Conservation (phyloP, 768 basidiomycete species). For the Strobilomyces echinocephalus region DNA sequence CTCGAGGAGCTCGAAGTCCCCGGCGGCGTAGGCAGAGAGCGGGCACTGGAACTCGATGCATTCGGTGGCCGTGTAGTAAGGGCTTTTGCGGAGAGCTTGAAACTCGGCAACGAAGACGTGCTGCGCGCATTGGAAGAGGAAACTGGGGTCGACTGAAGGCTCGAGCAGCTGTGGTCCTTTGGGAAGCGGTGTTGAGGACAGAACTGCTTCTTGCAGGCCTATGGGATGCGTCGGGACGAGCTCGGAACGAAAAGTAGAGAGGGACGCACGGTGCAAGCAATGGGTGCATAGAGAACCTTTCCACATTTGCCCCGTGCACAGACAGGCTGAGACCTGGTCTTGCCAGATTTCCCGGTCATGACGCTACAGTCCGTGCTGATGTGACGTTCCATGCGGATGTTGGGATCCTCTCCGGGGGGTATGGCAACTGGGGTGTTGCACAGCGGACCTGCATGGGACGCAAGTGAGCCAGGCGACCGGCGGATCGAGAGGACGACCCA, state of each 20-base stretch:
- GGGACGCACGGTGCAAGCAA: slow-evolving; percentile 63
- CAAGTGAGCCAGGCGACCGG: neutral
- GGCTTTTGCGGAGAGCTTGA: slow-evolving; percentile 7
- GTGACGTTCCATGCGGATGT: slow-evolving; percentile 75
- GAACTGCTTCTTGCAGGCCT: slow-evolving; percentile 71
- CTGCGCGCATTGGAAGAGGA: slow-evolving; percentile 14
- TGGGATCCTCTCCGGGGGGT: slow-evolving; percentile 75
- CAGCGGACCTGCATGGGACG: slow-evolving; percentile 52
- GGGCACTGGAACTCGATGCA: slow-evolving; percentile 1
- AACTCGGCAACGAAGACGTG: neutral
- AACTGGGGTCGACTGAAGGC: slow-evolving; percentile 8
- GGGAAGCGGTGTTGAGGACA: slow-evolving; percentile 81
- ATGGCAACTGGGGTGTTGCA: slow-evolving; percentile 74
- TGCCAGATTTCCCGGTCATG: slow-evolving; percentile 57
- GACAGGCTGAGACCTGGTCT: slow-evolving; percentile 44
- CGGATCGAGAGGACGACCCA: slow-evolving; percentile 29
- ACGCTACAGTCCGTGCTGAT: slow-evolving; percentile 61
- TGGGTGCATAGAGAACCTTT: slow-evolving; percentile 71
- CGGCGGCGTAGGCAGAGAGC: slow-evolving; percentile 5
- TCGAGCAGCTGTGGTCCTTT: slow-evolving; percentile 57
- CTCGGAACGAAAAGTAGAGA: neutral
- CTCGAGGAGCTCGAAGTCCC: slow-evolving; percentile 12
- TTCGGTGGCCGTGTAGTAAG: slow-evolving; percentile 5
- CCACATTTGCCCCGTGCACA: slow-evolving; percentile 63
- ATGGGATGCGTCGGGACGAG: neutral